phyloP scores from a whole-genome alignment of 208 protist species.

The Trypanosoma cruzi region DNA sequence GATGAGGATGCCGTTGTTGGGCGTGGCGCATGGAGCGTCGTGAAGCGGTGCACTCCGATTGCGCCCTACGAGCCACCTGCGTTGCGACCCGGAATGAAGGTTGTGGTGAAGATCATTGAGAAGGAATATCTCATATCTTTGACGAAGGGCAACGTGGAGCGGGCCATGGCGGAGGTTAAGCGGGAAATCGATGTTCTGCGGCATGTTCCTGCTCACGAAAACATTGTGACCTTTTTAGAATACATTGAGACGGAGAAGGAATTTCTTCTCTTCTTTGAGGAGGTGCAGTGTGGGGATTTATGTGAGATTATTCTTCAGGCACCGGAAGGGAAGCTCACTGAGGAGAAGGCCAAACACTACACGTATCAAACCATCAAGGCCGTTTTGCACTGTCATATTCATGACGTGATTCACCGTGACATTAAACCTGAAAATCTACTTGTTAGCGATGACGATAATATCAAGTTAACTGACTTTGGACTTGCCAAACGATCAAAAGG shows the following conservation, averaged over 20 bases:
- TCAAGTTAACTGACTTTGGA: conserved; percentile 94
- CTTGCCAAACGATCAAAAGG: conserved; percentile 82
- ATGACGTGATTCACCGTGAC: conserved; percentile 92
- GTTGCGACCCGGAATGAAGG: conserved; percentile 73
- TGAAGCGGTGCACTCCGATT: conserved; percentile 81
- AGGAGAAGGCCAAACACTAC: conserved; percentile 85
- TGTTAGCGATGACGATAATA: conserved; percentile 83
- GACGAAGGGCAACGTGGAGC: conserved; percentile 84
- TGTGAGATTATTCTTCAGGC: conserved; percentile 89
- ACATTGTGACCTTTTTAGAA: conserved; percentile 90
- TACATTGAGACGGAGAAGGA: conserved; percentile 84
- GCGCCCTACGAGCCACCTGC: conserved; percentile 72
- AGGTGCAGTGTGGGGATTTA: conserved; percentile 84
- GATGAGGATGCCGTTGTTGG: conserved; percentile 80
- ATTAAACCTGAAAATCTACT: conserved; percentile 94
- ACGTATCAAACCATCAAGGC: conserved; percentile 92
- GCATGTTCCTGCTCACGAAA: conserved; percentile 87
- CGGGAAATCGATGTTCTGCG: conserved; percentile 88
- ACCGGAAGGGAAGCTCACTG: conserved; percentile 73
- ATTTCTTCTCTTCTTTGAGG: conserved; percentile 90
- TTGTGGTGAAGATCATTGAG: conserved; percentile 91
- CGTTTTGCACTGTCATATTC: conserved; percentile 89
- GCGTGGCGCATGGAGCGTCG: conserved; percentile 87
- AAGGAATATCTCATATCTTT: conserved; percentile 90
- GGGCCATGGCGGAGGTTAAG: conserved; percentile 90